These are phyloP conservation scores for Gossypium raimondii DNA, from an alignment of 345 rosid species.

Conservation along the genomic window DNA sequence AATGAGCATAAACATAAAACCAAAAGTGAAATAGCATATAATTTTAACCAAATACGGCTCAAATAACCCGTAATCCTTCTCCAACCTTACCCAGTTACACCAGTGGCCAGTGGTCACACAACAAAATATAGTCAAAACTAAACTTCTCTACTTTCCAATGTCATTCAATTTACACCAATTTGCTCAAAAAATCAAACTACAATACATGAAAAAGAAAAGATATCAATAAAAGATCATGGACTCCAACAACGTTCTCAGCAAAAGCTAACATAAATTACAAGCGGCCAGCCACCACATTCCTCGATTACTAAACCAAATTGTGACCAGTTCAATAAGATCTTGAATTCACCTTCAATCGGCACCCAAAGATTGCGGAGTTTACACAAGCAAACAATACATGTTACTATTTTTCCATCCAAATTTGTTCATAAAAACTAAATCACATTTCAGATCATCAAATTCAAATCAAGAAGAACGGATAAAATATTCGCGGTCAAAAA, in stretches of 20 bases:
- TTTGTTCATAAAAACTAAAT: constrained; percentile 6
- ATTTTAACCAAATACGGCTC: not conserved
- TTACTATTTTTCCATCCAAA: constrained; percentile 17
- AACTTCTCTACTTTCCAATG: not conserved
- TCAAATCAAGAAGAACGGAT: not conserved
- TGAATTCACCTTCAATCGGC: constrained; percentile 3
- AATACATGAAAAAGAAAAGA: not conserved
- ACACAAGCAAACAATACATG: constrained; percentile 21
- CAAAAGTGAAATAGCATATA: not conserved
- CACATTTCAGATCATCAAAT: constrained; percentile 17
- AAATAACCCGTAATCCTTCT: not conserved
- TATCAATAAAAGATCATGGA: not conserved
- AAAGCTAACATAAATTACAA: not conserved
- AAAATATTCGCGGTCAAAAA: not conserved
- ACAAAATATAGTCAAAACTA: not conserved
- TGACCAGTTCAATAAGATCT: not conserved
- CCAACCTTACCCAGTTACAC: not conserved
- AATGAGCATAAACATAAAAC: not conserved
- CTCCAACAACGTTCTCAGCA: not conserved
- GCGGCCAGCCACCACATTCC: constrained; percentile 11
- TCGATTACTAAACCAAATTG: not conserved
- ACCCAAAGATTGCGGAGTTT: constrained; percentile 23
- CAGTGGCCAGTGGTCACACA: not conserved
- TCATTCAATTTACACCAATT: not conserved
- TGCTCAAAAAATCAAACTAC: constrained; percentile 9